Base-by-base conservation (phyloP, 2,329 filamentous ascomycete species). In the Fusarium tjaetaba region DNA sequence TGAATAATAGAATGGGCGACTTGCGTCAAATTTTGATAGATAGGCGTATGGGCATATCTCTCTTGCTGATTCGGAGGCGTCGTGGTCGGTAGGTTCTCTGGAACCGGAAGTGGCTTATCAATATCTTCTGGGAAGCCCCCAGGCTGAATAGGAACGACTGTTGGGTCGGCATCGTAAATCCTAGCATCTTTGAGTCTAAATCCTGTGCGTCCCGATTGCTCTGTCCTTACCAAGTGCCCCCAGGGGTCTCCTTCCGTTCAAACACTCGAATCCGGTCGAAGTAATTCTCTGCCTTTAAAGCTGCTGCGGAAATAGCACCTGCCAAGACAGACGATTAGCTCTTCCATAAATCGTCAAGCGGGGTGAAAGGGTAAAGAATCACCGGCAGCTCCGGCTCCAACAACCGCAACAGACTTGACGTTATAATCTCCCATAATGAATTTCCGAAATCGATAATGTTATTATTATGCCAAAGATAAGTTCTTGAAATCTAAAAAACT, bases 11-110 rank as follows among this genome's bases (percentile, higher is more conserved):
- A 5, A 15, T 6, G 6, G 6, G 1, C 1, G 2, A 69, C 85
- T 80, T 72, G 87, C 87, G 87, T 89, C 34, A 89, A 77, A 18
- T 82, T 84, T 6, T 83, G 79, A 65, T 89, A 89, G 7, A 89
- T 84, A 0, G 87, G 87, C 2, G 87, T 89, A 61, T 84, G 77
- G 4, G 80, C 71, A 57, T 82, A 89, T 48, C 86, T 79, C 48
- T 88, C 82, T 63, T 86, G 86, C 15, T 76, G 62, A 41, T 78
- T 82, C n/a, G 86, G 86, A 10, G 81, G 62, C 2, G 81, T 82
- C 10, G 80, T 79, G 22, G 71, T 71, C 0, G 87, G 86, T 1
- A 88, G 78, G n/a, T 72, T 74, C 2, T 73, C 53, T 1, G 87
- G 87, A 11, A 87, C 81, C 1, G 76, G 56, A n/a, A 89, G 53